Percentiles rank a stretch among this genome's conserved stretches.
Conservation (phyloP, 2,329 filamentous ascomycete species). For the Ophidiomyces ophidiicola region DNA sequence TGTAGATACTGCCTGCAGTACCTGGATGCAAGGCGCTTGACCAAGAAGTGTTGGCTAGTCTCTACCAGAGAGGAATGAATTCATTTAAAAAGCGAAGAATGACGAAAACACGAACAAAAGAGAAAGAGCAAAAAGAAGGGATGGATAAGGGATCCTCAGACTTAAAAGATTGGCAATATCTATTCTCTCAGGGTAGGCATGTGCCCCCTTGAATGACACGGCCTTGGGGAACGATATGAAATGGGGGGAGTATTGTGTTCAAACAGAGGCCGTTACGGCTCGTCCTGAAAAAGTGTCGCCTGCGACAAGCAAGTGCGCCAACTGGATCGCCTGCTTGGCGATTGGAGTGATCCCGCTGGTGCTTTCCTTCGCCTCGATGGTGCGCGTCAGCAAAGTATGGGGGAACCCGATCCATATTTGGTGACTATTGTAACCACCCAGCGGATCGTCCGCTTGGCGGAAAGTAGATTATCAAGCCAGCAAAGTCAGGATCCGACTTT, state of each 20-base stretch:
- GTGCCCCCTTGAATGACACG: too few relatives aligned
- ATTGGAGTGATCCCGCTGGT: background rate
- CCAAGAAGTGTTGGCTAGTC: background rate
- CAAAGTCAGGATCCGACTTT: background rate
- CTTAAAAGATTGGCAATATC: slow-evolving; percentile 1
- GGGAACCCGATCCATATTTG: background rate
- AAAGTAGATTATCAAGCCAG: background rate
- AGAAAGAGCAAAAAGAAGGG: background rate
- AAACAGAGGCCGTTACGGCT: slow-evolving; percentile 9
- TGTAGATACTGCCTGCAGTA: slow-evolving; percentile 11
- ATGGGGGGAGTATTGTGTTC: too few relatives aligned
- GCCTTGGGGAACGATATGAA: too few relatives aligned
- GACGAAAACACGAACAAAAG: background rate
- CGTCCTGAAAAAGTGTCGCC: background rate
- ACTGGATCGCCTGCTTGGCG: slow-evolving; percentile 5
- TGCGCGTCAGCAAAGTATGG: background rate
- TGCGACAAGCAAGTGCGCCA: slow-evolving; percentile 1
- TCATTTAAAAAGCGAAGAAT: background rate
- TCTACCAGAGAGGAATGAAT: slow-evolving; percentile 8
- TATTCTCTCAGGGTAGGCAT: slow-evolving; percentile 4
- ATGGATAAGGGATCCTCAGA: background rate
- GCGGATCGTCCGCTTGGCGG: slow-evolving; percentile 5
- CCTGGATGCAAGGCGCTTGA: background rate
- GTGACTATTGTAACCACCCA: background rate
- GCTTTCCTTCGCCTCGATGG: background rate